These are phyloP conservation scores for Prunus dulcis DNA, from an alignment of 306 rosid species.

Conservation along the genomic window DNA sequence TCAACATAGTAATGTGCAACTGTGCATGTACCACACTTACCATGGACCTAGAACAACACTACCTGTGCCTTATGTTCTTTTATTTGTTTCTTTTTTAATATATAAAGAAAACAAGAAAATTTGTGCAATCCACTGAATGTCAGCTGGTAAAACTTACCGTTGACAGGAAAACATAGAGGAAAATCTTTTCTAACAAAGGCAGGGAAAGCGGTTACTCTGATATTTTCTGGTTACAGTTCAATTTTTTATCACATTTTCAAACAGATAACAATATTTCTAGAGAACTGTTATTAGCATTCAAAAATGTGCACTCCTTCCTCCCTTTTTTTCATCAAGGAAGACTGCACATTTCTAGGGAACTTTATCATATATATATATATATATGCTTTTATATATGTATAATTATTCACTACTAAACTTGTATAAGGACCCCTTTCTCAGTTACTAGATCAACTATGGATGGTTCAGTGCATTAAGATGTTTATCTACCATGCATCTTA, in stretches of 20 bases:
- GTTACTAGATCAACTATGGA: neutral
- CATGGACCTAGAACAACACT: neutral
- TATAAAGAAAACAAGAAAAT: neutral
- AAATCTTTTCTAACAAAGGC: neutral
- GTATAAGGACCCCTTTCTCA: neutral
- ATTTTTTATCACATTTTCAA: neutral
- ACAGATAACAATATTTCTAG: neutral
- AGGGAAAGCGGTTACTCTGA: neutral
- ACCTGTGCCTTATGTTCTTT: neutral
- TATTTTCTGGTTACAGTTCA: neutral
- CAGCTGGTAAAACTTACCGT: neutral
- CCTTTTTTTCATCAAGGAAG: too few species aligned
- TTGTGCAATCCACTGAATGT: neutral
- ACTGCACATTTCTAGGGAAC: neutral
- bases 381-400: neutral
- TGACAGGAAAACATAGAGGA: neutral
- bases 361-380: neutral
- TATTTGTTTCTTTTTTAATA: neutral
- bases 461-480: neutral
- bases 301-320: too few species aligned
- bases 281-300: too few species aligned
- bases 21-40: neutral
- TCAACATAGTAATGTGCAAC: conserved; percentile 4
- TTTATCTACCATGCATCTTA: neutral
- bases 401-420: neutral